These are phyloP conservation scores for Phialophora verrucosa DNA, from an alignment of 2,329 filamentous ascomycete species.

Conservation along the genomic window DNA sequence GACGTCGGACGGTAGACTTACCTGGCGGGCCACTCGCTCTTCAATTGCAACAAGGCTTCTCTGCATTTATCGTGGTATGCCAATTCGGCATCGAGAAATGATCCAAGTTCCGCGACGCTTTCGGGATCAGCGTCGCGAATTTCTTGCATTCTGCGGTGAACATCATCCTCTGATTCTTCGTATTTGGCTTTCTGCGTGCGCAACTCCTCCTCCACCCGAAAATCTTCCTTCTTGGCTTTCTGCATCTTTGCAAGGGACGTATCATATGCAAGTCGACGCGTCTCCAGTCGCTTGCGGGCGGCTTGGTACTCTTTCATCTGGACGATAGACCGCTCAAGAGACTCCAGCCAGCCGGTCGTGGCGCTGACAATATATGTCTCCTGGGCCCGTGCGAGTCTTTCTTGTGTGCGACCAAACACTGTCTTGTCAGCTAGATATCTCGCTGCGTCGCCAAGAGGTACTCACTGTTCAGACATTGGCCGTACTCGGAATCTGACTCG, in stretches of 20 bases:
- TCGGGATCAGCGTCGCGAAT: conserved; percentile 91
- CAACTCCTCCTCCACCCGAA: conserved; percentile 89
- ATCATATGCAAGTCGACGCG: conserved; percentile 85
- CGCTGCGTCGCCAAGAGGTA: conserved; percentile 9
- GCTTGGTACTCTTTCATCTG: conserved; percentile 98
- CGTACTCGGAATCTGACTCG: conserved; percentile 86
- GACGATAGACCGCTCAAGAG: conserved; percentile 82
- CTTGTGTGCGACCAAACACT: conserved; percentile 84
- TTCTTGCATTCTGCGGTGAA: conserved; percentile 90
- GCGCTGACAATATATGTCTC: conserved; percentile 80
- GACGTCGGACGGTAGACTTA: conserved; percentile 48
- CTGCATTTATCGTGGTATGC: conserved; percentile 89
- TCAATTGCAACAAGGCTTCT: conserved; percentile 76
- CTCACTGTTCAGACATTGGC: conserved; percentile 78
- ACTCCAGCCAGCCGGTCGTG: conserved; percentile 85
- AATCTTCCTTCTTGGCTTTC: conserved; percentile 92
- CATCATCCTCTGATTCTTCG: conserved; percentile 92
- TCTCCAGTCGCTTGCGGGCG: conserved; percentile 93
- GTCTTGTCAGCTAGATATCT: conserved; percentile 3
- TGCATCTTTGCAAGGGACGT: conserved; percentile 87
- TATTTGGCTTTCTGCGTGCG: conserved; percentile 92
- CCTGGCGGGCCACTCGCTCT: conserved; percentile 71
- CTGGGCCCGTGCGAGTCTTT: conserved; percentile 83
- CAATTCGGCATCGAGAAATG: conserved; percentile 86
- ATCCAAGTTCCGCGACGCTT: conserved; percentile 76